A percentile compares a stretch with the other conserved stretches of the same genome.
phyloP scores from a whole-genome alignment of 2,329 filamentous ascomycete species.

The Aspergillus cejpii region DNA sequence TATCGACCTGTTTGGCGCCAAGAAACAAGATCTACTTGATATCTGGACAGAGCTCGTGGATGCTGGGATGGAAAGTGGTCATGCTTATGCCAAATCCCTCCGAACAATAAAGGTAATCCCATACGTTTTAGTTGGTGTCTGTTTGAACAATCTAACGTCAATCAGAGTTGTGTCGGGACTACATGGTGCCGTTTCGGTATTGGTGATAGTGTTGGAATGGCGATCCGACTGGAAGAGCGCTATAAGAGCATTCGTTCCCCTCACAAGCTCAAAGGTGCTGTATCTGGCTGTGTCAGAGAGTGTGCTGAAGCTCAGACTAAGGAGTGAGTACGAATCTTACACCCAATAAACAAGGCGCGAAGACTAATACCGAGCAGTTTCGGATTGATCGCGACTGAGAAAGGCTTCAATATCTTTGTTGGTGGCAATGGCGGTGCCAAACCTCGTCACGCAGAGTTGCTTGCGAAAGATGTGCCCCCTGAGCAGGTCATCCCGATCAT shows the following conservation, averaged over 20 bases:
- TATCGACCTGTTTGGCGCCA: slow-evolving; percentile 88
- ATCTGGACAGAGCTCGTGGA: slow-evolving; percentile 78
- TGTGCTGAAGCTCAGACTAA: slow-evolving; percentile 91
- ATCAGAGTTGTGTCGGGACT: slow-evolving; percentile 70
- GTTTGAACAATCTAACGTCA: slow-evolving; percentile 4
- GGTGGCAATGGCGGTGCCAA: slow-evolving; percentile 84
- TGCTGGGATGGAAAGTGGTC: slow-evolving; percentile 82
- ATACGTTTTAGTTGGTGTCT: background rate
- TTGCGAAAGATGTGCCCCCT: slow-evolving; percentile 78
- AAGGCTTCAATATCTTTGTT: slow-evolving; percentile 89
- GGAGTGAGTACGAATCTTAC: slow-evolving; percentile 58
- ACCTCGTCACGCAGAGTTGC: slow-evolving; percentile 70
- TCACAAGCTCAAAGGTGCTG: slow-evolving; percentile 86
- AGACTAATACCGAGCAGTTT: slow-evolving; percentile 50
- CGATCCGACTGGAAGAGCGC: slow-evolving; percentile 75
- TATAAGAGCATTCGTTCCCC: slow-evolving; percentile 87
- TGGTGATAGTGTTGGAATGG: slow-evolving; percentile 86
- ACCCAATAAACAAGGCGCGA: background rate
- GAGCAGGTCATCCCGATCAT: slow-evolving; percentile 76
- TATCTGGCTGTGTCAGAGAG: slow-evolving; percentile 85
- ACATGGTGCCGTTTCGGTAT: slow-evolving; percentile 89
- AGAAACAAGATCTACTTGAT: slow-evolving; percentile 72
- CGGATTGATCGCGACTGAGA: slow-evolving; percentile 83
- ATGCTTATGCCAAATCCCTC: slow-evolving; percentile 84
- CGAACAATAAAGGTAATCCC: slow-evolving; percentile 64